Evolutionary conservation across 352 stramenopile genomes (phyloP).

Genomic region (Phytophthora aleatoria): DNA sequence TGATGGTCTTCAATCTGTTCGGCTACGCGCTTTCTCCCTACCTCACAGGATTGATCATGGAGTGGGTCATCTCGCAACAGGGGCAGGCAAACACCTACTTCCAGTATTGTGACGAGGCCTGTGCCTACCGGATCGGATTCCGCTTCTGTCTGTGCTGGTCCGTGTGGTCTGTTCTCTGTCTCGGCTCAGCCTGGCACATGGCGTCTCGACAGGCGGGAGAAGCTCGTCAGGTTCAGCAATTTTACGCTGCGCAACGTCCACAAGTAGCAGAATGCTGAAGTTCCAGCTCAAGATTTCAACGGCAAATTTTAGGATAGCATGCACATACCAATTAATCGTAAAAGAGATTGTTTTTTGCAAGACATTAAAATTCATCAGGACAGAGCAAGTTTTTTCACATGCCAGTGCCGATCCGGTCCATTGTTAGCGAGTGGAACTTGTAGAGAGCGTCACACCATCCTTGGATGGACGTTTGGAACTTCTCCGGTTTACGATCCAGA

Average conservation of each 20-base stretch:
- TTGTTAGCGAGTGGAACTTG: slow-evolving; percentile 69
- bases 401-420: slow-evolving; percentile 55
- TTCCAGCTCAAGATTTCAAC: slow-evolving; percentile 6
- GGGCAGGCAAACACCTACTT: slow-evolving; percentile 69
- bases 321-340: neutral
- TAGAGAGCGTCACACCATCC: slow-evolving; percentile 75
- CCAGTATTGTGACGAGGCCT: slow-evolving; percentile 78
- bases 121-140: slow-evolving; percentile 80
- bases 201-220: slow-evolving; percentile 60
- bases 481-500: slow-evolving; percentile 63
- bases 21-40: slow-evolving; percentile 82
- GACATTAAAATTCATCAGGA: too few relatives aligned
- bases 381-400: slow-evolving; percentile 30
- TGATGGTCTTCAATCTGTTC: slow-evolving; percentile 87
- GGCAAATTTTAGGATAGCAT: slow-evolving; percentile 8
- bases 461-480: slow-evolving; percentile 70
- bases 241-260: slow-evolving; percentile 49
- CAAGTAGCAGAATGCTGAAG: slow-evolving; percentile 32
- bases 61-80: slow-evolving; percentile 74
- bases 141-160: slow-evolving; percentile 86
- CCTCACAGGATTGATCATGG: slow-evolving; percentile 80
- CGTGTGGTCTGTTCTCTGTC: slow-evolving; percentile 77
- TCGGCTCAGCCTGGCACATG: slow-evolving; percentile 60
- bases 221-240: slow-evolving; percentile 59
- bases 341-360: slow-evolving; percentile 4